Base-by-base conservation (phyloP, 805 yeast genomes). In the Candida taoyuanica region DNA sequence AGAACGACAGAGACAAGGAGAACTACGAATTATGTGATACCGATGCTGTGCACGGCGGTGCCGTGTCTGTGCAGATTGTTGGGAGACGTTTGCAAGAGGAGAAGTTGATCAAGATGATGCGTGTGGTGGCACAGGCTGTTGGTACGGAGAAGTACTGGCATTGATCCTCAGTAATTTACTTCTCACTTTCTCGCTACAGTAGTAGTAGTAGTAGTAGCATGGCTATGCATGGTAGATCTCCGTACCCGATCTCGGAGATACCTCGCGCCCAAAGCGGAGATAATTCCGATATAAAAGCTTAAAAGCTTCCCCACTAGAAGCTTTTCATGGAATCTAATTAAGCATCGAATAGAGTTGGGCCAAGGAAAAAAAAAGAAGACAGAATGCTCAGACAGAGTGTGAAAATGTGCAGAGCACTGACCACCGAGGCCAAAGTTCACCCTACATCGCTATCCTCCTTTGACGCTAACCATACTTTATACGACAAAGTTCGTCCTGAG, bases 61-160 rank as follows among this genome's bases (percentile, higher is more conserved):
- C 86, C 0, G 78, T 76, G 12, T 74, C 78, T 15, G 60, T 82
- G n/a, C 87, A 81, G 56, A 60, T 82, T 21, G 75, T 80, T 4
- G 77, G 82, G n/a, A 66, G 67, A 40, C 67, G 75, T 37, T 63
- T 69, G 15, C 72, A 77, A 48, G 89, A 81, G 48, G 88, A 81
- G 46, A 78, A 77, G 52, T 74, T 68, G 5, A 52, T 78, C 29
- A 64, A 62, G 36, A 67, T 74, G 50, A 67, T 74, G 71, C 58
- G 63, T 41, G 51, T 63, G 3, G 56, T 71, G 15, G 41, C 62
- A 4, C 37, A 47, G 19, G 52, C 55, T 27, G 46, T 51, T n/a
- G 60, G 56, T 2, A 52, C 56, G 14, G 40, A 43, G 21, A 33
- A 46, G 21, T 50, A 50, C 38, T 53, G 58, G 58, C 18, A 17